These are phyloP conservation scores for Bassia scoparia DNA, from an alignment of 148 eudicot species.

Conservation along the genomic window DNA sequence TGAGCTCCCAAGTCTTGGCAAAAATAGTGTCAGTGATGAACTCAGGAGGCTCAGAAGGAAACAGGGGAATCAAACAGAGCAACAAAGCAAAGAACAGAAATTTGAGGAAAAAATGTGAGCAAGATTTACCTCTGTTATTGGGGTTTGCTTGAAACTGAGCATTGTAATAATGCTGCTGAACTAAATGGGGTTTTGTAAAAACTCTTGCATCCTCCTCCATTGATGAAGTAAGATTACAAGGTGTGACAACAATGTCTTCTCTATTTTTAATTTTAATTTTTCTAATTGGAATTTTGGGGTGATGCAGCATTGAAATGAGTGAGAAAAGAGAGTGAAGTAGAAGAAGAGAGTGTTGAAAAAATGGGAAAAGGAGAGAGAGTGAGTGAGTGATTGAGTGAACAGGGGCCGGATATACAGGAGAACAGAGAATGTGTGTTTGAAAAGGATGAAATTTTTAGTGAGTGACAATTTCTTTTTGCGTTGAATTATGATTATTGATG, in stretches of 20 bases:
- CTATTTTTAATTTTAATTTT: neutral
- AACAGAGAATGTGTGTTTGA: conserved; percentile 18
- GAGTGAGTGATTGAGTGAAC: conserved; percentile 11
- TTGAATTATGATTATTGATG: conserved; percentile 5
- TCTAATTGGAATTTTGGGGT: neutral
- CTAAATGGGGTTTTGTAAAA: conserved; percentile 10
- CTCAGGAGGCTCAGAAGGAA: conserved; percentile 57
- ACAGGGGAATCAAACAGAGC: conserved; percentile 45
- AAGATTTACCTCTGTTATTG: conserved; percentile 36
- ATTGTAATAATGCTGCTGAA: conserved; percentile 10
- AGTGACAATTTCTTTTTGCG: conserved; percentile 14
- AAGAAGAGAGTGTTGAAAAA: conserved; percentile 21
- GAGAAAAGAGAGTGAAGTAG: conserved; percentile 6
- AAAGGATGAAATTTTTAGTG: neutral
- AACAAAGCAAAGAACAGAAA: conserved; percentile 39
- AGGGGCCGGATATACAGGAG: conserved; percentile 30
- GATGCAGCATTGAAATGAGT: neutral
- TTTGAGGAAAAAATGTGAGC: conserved; percentile 39
- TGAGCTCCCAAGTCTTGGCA: conserved; percentile 58
- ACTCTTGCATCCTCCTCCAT: conserved; percentile 33
- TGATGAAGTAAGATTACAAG: conserved; percentile 8
- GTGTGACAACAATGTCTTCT: neutral
- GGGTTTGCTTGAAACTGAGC: conserved; percentile 31
- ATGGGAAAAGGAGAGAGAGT: conserved; percentile 1
- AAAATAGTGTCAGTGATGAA: conserved; percentile 41